Base-by-base conservation (phyloP, 2,329 filamentous ascomycete genomes). In the Dactylonectria estremocensis region DNA sequence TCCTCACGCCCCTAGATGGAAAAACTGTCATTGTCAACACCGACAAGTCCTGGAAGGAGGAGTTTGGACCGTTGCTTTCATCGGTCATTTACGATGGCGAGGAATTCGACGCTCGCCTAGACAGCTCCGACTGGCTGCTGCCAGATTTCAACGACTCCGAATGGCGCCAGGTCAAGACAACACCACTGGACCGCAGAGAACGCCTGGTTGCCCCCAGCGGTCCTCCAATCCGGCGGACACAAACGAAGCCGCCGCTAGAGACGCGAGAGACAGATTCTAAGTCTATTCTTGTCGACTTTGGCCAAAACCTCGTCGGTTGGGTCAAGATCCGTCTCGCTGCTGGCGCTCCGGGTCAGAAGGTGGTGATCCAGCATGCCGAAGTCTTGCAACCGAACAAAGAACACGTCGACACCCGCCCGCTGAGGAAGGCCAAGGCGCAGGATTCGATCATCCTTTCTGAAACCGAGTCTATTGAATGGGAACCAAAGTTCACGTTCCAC, bases 241-340 rank as follows among this genome's bases (percentile, higher is more conserved):
- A 43, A 43, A 81, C 84, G 64, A 80, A 77, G 0, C 81, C 86
- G 2, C 86, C 86, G 0, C 2, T 54, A 72, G 14, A 35, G 80
- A 40, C 72, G 80, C 18, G 77, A 57, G 0, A 80, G 76, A 16
- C 77, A 77, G 8, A 43, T 2, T 76, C 75, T 3, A 85, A 85
- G 5, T 86, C 86, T 69, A 83, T 78, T 0, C 77, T 89, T 1
- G 66, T 90, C 5, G 87, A 90, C 68, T 89, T 90, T 73, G 87
- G 87, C 1, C 87, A 90, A 71, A 89, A 90, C 69, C 77, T 90
- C 0, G 87, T 89, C 0, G 88, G 88, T 1, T 82, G 78, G 3
- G 68, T 89, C 13, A 79, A 71, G 1, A 72, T 76, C 16, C 40
- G 16, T 8, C 16, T 43, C 14, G 40, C 40, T n/a, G 40, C 40